Conservation (phyloP, 1,284 basidiomycete species). For the Tilletiaria anomala region DNA sequence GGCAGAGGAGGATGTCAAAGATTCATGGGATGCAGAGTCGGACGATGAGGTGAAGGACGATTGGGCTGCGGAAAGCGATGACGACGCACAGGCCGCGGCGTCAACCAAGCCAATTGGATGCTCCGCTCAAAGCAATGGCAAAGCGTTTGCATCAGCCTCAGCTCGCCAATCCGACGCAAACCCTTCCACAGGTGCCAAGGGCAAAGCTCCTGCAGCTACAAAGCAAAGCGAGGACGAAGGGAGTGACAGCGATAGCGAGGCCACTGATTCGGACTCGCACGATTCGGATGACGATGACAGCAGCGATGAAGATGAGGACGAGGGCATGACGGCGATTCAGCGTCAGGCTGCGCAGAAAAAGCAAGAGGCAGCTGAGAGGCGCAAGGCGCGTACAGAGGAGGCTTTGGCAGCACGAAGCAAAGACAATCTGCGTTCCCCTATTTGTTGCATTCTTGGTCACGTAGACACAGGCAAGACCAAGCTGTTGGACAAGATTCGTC, state of each 20-base stretch:
- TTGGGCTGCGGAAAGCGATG: slow-evolving; percentile 2
- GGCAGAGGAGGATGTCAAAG: slow-evolving; percentile 47
- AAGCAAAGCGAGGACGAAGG: neutral
- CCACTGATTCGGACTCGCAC: slow-evolving; percentile 51
- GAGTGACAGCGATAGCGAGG: slow-evolving; percentile 16
- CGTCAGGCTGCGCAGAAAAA: slow-evolving; percentile 61
- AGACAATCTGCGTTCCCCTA: slow-evolving; percentile 85
- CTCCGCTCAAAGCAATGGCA: neutral
- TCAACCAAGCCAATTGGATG: neutral
- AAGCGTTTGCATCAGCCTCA: neutral
- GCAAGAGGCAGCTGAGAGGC: slow-evolving; percentile 65
- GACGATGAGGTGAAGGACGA: too few relatives aligned
- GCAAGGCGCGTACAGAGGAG: slow-evolving; percentile 66
- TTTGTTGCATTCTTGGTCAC: slow-evolving; percentile 98
- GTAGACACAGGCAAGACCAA: slow-evolving; percentile 99
- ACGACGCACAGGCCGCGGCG: neutral
- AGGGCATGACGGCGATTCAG: slow-evolving; percentile 38
- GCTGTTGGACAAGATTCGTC: slow-evolving; percentile 96
- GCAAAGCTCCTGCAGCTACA: neutral
- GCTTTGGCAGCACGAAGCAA: slow-evolving; percentile 75
- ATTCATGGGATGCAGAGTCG: slow-evolving; percentile 77
- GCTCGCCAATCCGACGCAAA: too few relatives aligned
- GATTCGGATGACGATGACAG: slow-evolving; percentile 46
- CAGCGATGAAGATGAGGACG: slow-evolving; percentile 41
- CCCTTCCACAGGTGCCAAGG: neutral